Conservation (phyloP, 2,329 filamentous ascomycete genomes). For the Penicillium fuscoglaucum region DNA sequence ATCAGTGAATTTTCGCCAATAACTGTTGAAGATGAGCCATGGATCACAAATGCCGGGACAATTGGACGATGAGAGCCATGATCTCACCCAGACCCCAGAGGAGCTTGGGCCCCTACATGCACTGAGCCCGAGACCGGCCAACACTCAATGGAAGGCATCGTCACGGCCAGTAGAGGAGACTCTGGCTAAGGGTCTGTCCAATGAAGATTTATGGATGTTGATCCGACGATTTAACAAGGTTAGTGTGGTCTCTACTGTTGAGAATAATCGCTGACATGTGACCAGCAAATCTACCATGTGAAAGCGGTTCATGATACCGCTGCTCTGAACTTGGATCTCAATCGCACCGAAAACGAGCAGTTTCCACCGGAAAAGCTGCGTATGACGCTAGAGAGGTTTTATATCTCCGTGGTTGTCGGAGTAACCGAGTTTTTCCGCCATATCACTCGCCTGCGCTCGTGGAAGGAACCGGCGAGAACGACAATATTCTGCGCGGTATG, state of each 20-base stretch:
- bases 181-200: slow-evolving; percentile 66
- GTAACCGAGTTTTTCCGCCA: slow-evolving; percentile 69
- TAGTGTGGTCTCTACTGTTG: slow-evolving; percentile 7
- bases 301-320: slow-evolving; percentile 62
- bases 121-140: slow-evolving; percentile 10
- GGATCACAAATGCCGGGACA: slow-evolving; percentile 12
- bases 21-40: slow-evolving; percentile 15
- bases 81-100: slow-evolving; percentile 8
- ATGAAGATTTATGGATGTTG: slow-evolving; percentile 73
- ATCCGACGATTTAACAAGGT: slow-evolving; percentile 74
- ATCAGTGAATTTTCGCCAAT: background rate
- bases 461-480: slow-evolving; percentile 71
- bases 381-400: slow-evolving; percentile 74
- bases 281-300: slow-evolving; percentile 67
- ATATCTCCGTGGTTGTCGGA: slow-evolving; percentile 74
- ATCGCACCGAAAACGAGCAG: slow-evolving; percentile 77
- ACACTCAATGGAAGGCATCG: slow-evolving; percentile 23
- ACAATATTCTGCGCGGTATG: slow-evolving; percentile 61
- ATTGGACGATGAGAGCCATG: slow-evolving; percentile 12
- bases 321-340: slow-evolving; percentile 71
- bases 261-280: slow-evolving; percentile 28
- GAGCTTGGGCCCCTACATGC: slow-evolving; percentile 11
- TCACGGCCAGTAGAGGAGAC: slow-evolving; percentile 33
- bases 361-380: slow-evolving; percentile 82
- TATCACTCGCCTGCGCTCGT: slow-evolving; percentile 72